phyloP scores from a whole-genome alignment of 352 stramenopile species.

The Phytophthora cryptogea region DNA sequence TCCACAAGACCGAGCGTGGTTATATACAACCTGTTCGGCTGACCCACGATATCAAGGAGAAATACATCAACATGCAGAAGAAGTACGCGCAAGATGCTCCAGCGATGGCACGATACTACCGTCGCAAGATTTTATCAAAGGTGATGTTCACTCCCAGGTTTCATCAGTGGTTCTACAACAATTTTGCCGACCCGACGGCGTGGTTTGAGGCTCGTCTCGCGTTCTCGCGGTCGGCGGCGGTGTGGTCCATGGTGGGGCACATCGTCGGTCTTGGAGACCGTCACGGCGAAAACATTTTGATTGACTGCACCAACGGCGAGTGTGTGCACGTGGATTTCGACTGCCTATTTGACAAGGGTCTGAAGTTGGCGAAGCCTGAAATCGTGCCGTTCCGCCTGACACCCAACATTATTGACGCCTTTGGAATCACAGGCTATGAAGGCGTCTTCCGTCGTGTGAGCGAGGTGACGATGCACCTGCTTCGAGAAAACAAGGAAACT shows the following conservation, averaged over 20 bases:
- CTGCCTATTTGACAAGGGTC: conserved; percentile 99
- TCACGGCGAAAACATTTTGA: conserved; percentile 99
- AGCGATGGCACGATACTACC: conserved; percentile 75
- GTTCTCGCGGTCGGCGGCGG: conserved; percentile 88
- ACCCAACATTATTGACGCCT: conserved; percentile 99
- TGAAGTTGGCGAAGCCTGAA: conserved; percentile 95
- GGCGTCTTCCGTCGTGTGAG: conserved; percentile 94
- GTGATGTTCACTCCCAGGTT: conserved; percentile 94
- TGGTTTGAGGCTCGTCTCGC: conserved; percentile 97
- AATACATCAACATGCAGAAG: conserved; percentile 90
- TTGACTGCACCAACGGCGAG: conserved; percentile 97
- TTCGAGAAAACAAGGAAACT: conserved; percentile 97
- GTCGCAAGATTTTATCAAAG: conserved; percentile 60
- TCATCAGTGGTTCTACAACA: conserved; percentile 99
- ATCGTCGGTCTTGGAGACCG: conserved; percentile 94
- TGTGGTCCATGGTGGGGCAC: conserved; percentile 98
- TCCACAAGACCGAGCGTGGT: conserved; percentile 86
- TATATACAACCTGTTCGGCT: conserved; percentile 82
- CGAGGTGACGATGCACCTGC: conserved; percentile 90
- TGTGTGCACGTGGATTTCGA: conserved; percentile 99
- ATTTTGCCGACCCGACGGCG: conserved; percentile 96
- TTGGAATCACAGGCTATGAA: conserved; percentile 97
- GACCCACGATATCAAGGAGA: conserved; percentile 83
- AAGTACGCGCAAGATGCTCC: conserved; percentile 83
- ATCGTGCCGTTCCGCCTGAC: conserved; percentile 99